A percentile compares a stretch with the other conserved stretches of the same genome.
These are phyloP conservation scores for Myochromella boudieri DNA, from an alignment of 768 basidiomycete genomes.

Conservation along the genomic window DNA sequence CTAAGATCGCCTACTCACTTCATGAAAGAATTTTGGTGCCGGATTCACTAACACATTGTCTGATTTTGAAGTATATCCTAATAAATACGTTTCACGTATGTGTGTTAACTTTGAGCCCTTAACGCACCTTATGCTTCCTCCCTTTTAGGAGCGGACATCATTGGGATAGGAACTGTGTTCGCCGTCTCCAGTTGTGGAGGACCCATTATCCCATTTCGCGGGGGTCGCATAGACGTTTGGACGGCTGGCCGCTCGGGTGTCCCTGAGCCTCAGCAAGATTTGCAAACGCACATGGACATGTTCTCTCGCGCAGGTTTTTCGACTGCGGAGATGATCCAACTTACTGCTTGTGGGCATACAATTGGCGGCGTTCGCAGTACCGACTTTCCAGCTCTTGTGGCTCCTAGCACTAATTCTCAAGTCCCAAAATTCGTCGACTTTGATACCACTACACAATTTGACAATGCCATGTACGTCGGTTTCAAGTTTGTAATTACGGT, in stretches of 20 bases:
- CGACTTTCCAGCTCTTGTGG: conserved; percentile 44
- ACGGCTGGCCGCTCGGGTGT: conserved; percentile 37
- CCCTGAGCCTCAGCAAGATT: conserved; percentile 41
- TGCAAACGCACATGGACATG: conserved; percentile 35
- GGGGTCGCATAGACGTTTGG: conserved; percentile 41
- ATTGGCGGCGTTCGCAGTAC: conserved; percentile 47
- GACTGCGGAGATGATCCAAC: conserved; percentile 46
- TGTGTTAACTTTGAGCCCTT: conserved; percentile 1
- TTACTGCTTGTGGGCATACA: conserved; percentile 52
- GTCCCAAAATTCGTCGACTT: conserved; percentile 34
- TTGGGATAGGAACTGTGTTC: conserved; percentile 37
- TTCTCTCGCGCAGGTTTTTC: conserved; percentile 46
- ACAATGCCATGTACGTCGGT: conserved; percentile 38
- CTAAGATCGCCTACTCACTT: background rate
- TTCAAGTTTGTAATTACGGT: background rate
- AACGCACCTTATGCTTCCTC: background rate
- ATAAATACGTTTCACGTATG: conserved; percentile 44
- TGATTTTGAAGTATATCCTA: conserved; percentile 42
- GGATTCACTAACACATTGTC: conserved; percentile 43
- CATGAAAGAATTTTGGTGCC: conserved; percentile 42
- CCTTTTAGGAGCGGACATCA: conserved; percentile 41
- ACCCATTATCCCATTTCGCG: conserved; percentile 40
- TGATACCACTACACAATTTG: conserved; percentile 40
- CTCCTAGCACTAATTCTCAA: conserved; percentile 27
- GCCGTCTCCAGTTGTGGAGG: conserved; percentile 45